phyloP scores from a whole-genome alignment of 2,329 filamentous ascomycete species.

The Cladobotryum protrusum region DNA sequence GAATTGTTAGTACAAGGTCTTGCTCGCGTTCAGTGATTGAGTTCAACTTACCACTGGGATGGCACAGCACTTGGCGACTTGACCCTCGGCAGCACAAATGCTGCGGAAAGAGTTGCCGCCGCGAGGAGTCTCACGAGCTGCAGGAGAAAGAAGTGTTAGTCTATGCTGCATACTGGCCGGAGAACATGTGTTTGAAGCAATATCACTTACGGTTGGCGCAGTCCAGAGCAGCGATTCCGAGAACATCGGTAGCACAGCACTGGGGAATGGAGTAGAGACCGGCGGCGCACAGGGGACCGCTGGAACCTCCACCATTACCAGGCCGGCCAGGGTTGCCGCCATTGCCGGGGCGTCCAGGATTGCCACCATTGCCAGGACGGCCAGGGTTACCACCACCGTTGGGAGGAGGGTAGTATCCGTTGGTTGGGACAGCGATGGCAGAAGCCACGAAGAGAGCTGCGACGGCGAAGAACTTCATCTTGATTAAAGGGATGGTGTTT shows the following conservation, averaged over 20 bases:
- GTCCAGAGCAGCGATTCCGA: conserved; percentile 9
- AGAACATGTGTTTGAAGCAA: not conserved
- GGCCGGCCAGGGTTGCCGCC: no score
- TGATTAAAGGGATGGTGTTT: not conserved
- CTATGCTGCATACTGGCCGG: no score
- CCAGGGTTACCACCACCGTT: not conserved
- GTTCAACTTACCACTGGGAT: conserved; percentile 8
- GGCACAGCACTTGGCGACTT: conserved; percentile 11
- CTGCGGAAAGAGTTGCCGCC: conserved; percentile 5
- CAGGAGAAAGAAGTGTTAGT: not conserved
- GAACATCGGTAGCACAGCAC: conserved; percentile 10
- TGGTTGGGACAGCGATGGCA: conserved; percentile 11
- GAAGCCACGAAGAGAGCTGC: conserved; percentile 12
- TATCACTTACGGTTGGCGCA: conserved; percentile 11
- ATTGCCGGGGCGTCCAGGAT: no score
- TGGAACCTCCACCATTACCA: no score
- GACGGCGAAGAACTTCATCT: conserved; percentile 16
- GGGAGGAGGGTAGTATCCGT: not conserved
- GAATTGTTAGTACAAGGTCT: not conserved
- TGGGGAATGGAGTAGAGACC: conserved; percentile 11
- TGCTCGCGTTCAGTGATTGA: not conserved
- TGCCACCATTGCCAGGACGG: no score
- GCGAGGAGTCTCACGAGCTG: not conserved
- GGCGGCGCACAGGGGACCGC: not conserved
- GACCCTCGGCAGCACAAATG: conserved; percentile 1